phyloP scores from a whole-genome alignment of 2,329 filamentous ascomycete species.

The Fonsecaea monophora region DNA sequence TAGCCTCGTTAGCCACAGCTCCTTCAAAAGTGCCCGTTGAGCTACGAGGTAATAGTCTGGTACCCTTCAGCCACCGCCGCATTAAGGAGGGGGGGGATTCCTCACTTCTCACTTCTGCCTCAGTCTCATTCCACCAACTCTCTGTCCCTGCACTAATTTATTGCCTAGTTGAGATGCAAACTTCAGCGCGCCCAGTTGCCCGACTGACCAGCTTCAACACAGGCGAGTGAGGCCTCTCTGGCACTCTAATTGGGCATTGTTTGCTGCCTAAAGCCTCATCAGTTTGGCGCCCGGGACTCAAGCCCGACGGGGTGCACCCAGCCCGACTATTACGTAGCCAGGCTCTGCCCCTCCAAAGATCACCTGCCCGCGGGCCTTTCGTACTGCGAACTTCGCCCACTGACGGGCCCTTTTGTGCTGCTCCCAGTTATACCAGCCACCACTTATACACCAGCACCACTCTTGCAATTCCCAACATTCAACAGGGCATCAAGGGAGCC shows the following conservation, averaged over 20 bases:
- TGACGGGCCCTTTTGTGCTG: conserved; percentile 8
- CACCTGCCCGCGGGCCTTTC: conserved; percentile 17
- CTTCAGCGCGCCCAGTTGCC: conserved; percentile 1
- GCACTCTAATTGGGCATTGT: conserved; percentile 16
- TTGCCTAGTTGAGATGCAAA: background rate
- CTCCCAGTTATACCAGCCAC: conserved; percentile 19
- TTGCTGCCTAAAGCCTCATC: conserved; percentile 4
- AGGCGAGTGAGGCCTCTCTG: background rate
- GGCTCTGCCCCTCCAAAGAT: conserved; percentile 3
- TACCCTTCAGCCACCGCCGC: conserved; percentile 1
- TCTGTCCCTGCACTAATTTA: background rate
- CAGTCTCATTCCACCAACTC: conserved; percentile 2
- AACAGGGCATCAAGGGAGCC: conserved; percentile 13
- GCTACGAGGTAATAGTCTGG: background rate
- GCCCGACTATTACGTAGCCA: conserved; percentile 19
- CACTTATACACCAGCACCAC: conserved; percentile 8
- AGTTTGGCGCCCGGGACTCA: background rate
- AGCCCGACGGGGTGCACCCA: background rate
- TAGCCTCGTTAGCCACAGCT: conserved; percentile 8
- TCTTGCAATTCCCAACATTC: conserved; percentile 11
- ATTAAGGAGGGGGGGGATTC: background rate
- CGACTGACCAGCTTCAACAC: background rate
- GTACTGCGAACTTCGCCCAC: background rate
- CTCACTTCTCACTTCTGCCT: background rate
- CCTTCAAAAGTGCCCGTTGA: background rate